These are phyloP conservation scores for Hericium rajendrae DNA, from an alignment of 768 basidiomycete genomes.

Conservation along the genomic window DNA sequence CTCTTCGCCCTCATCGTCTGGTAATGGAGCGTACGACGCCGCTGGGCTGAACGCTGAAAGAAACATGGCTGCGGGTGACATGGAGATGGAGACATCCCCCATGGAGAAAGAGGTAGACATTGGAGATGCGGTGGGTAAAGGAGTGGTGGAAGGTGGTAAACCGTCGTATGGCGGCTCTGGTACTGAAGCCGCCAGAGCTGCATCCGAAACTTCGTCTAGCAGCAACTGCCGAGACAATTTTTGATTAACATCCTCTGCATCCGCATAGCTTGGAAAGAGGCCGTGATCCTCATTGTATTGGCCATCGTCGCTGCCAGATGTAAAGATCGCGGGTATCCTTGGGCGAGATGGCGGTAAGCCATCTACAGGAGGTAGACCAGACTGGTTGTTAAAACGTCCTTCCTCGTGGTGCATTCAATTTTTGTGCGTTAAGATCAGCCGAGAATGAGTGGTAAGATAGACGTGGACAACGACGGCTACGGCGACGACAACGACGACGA, in stretches of 20 bases:
- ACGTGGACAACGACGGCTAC: neutral
- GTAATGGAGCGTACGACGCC: conserved; percentile 24
- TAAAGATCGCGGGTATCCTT: neutral
- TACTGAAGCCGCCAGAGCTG: conserved; percentile 8
- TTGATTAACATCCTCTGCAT: conserved; percentile 9
- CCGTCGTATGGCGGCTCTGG: conserved; percentile 5
- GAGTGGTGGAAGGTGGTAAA: conserved; percentile 1
- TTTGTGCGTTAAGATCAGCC: neutral
- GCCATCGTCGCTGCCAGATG: conserved; percentile 1
- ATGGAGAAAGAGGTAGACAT: conserved; percentile 6
- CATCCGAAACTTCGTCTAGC: conserved; percentile 1
- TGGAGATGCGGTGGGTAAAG: conserved; percentile 2
- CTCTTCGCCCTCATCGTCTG: conserved; percentile 58
- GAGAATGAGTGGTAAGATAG: neutral
- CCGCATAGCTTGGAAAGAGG: neutral
- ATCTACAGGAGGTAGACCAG: neutral
- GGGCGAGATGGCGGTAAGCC: neutral
- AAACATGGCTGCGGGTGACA: conserved; percentile 70
- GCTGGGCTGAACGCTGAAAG: conserved; percentile 52
- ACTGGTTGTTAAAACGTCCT: neutral
- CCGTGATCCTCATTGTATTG: too few relatives aligned
- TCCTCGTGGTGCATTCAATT: conserved; percentile 5
- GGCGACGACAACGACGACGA: neutral
- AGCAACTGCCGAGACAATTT: conserved; percentile 6
- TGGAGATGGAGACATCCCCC: conserved; percentile 15